Evolutionary conservation across 768 basidiomycete species (phyloP).

Genomic region (Dictyophora rubrovolvata): DNA sequence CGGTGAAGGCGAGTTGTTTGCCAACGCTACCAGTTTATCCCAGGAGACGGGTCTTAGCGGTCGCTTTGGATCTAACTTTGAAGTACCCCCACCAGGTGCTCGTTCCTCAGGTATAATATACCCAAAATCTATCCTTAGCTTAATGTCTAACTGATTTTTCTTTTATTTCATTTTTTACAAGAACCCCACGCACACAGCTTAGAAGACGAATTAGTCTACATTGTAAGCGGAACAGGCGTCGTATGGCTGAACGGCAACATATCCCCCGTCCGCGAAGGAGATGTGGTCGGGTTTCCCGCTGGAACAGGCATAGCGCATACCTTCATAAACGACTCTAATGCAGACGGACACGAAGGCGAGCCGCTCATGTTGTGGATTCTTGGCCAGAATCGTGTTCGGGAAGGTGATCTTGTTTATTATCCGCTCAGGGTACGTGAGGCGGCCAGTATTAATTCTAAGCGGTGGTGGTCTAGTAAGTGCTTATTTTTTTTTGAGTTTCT

Average conservation of each 20-base stretch:
- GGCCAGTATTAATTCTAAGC: background rate
- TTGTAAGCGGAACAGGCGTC: slow-evolving; percentile 11
- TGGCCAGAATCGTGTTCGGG: slow-evolving; percentile 12
- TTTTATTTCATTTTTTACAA: background rate
- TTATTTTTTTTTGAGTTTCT: background rate
- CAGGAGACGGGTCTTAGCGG: slow-evolving; percentile 12
- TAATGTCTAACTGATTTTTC: no score
- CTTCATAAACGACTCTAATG: slow-evolving; percentile 17
- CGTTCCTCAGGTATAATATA: slow-evolving; percentile 12
- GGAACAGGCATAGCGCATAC: slow-evolving; percentile 15
- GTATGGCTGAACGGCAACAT: slow-evolving; percentile 15
- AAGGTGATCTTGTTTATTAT: slow-evolving; percentile 13
- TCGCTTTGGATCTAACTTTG: slow-evolving; percentile 13
- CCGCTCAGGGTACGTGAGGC: slow-evolving; percentile 8
- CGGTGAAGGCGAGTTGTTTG: slow-evolving; percentile 14
- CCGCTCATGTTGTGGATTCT: slow-evolving; percentile 14
- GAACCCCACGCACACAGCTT: slow-evolving; percentile 12
- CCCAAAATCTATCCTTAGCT: no score
- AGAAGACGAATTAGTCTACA: slow-evolving; percentile 14
- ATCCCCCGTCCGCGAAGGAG: slow-evolving; percentile 9
- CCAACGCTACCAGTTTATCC: slow-evolving; percentile 13
- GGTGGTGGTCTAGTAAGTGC: slow-evolving; percentile 14
- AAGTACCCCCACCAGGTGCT: slow-evolving; percentile 13
- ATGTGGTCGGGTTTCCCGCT: slow-evolving; percentile 13
- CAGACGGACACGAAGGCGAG: slow-evolving; percentile 8